Conservation (phyloP, 2,329 filamentous ascomycete genomes). For the Colletotrichum somersetense region DNA sequence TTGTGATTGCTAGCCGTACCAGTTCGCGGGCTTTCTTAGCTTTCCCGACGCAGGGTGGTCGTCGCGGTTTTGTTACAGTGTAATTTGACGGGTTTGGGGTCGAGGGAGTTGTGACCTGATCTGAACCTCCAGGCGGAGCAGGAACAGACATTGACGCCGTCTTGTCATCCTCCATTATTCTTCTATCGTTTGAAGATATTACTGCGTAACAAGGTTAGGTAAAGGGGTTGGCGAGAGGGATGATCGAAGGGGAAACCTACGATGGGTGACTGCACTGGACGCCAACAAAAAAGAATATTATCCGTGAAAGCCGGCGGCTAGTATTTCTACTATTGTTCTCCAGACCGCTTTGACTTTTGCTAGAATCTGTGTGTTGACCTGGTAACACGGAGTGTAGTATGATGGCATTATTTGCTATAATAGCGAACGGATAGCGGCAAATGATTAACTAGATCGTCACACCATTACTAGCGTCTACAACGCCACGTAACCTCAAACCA, state of each 20-base stretch:
- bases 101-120: neutral
- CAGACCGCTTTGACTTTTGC: neutral
- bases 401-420: neutral
- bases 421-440: neutral
- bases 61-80: constrained; percentile 3
- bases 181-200: neutral
- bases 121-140: neutral
- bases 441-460: neutral
- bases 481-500: neutral
- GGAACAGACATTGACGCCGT: neutral
- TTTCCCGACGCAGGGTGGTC: constrained; percentile 11
- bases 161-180: constrained; percentile 12
- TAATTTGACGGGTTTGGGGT: neutral
- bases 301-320: neutral
- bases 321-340: constrained; percentile 12
- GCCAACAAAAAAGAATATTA: neutral
- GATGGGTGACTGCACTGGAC: neutral
- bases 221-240: neutral
- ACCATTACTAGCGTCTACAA: neutral
- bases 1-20: neutral
- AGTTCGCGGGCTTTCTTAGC: constrained; percentile 21
- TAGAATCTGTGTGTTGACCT: neutral
- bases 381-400: neutral
- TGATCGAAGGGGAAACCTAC: neutral
- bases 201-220: neutral